Evolutionary conservation across 768 basidiomycete genomes (phyloP), one percentile per base, ranked within the genome.

Genomic region (Russula griseocarnosa): DNA sequence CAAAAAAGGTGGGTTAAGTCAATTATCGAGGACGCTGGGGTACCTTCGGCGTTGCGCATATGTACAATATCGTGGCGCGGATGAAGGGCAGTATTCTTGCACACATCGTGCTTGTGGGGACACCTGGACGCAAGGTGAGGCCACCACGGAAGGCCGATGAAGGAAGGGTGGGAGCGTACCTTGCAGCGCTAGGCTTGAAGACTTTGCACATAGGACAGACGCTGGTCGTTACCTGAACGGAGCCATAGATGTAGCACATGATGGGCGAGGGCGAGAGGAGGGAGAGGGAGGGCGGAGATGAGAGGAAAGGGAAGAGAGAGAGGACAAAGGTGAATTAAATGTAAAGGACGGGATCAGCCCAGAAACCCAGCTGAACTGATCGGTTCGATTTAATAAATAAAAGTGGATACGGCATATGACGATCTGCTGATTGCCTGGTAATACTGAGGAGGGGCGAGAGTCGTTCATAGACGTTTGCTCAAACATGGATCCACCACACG

Each of bases 31-130:
- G 66, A 46, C 38, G 49, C 26, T 60, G 66, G 76, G 76, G 66
- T 71, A 90, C 90, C 88, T 82, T 92, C 91, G n/a, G 91, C 89
- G 71, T 93, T 93, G 79, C 84, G 90, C 70, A 92, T 81, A 74
- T 83, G 89, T 42, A 87, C 79, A 64, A 92, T 84, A 71, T 92
- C 89, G 73, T 84, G 82, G 68, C 86, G 83, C 57, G 91, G 91
- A 74, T 93, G 91, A 55, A 79, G 75, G 24, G 80, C 75, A 68
- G 87, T 82, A 75, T 92, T 92, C 69, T 84, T 81, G 77, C 90
- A 93, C 68, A 86, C 81, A 53, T 88, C 88, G 57, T 83, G 82
- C 65, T 83, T 76, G 73, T 92, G 90, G 42, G 88, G 90, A 72
- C 90, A 92, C 68, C 90, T 92, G 70, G 60, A 47, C 66, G 63